A percentile compares a stretch with the other conserved stretches of the same genome.
Conservation (phyloP, 2,329 filamentous ascomycete species). For the Penicillium sp. region DNA sequence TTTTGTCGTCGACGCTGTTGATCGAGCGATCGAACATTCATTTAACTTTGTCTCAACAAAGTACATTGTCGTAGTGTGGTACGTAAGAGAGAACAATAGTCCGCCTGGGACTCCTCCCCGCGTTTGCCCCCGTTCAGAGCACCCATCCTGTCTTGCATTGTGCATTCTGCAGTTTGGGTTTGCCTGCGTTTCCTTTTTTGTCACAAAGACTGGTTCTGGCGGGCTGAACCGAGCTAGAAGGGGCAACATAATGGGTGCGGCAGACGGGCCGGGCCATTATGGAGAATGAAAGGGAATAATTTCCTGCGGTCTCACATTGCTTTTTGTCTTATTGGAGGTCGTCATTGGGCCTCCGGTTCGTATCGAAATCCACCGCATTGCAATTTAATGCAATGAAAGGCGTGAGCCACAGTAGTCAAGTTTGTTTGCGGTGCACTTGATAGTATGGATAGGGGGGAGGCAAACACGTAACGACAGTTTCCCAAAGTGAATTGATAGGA, state of each 20-base stretch:
- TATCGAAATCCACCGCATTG: not conserved
- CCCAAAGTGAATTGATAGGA: not conserved
- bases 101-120: not conserved
- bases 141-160: constrained; percentile 1
- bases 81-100: constrained; percentile 3
- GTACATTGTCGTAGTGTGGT: constrained; percentile 6
- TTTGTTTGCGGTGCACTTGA: not conserved
- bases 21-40: not conserved
- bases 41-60: constrained; percentile 1
- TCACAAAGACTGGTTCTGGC: constrained; percentile 15
- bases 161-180: not conserved
- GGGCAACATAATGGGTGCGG: constrained; percentile 13
- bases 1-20: too few relatives aligned
- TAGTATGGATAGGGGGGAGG: not conserved
- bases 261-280: constrained; percentile 26
- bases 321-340: constrained; percentile 1
- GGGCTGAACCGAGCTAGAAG: constrained; percentile 13
- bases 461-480: not conserved
- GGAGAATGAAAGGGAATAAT: constrained; percentile 16
- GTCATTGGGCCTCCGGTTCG: not conserved
- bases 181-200: not conserved
- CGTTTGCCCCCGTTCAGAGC: not conserved
- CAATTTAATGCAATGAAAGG: not conserved
- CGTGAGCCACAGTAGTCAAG: not conserved
- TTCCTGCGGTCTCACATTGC: constrained; percentile 23